A percentile compares a stretch with the other conserved stretches of the same genome.
Conservation (phyloP, 2,329 filamentous ascomycete species). For the Arachnopeziza araneosa region DNA sequence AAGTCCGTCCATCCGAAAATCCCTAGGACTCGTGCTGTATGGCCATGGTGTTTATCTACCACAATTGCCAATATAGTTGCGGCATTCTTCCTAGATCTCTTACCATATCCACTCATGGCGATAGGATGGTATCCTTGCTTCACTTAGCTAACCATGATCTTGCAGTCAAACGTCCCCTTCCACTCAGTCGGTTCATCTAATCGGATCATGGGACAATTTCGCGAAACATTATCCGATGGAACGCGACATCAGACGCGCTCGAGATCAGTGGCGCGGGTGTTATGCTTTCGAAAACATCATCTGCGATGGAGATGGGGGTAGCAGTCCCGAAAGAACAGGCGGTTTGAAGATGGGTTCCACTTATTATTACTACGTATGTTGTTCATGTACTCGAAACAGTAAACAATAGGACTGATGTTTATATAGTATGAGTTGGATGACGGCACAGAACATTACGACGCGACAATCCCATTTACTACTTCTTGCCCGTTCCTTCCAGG, state of each 20-base stretch:
- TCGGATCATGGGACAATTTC: conserved; percentile 97
- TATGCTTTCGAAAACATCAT: conserved; percentile 82
- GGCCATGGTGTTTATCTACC: too few relatives aligned
- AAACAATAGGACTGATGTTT: conserved; percentile 15
- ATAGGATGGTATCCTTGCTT: conserved; percentile 6
- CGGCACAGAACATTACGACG: conserved; percentile 70
- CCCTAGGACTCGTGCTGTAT: neutral
- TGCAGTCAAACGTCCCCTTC: conserved; percentile 54
- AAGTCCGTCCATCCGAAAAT: neutral
- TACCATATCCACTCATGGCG: neutral
- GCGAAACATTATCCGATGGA: conserved; percentile 72
- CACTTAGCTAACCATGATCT: conserved; percentile 10
- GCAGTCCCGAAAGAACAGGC: conserved; percentile 57
- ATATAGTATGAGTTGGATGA: conserved; percentile 77
- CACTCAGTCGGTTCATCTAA: conserved; percentile 66
- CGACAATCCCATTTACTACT: conserved; percentile 66
- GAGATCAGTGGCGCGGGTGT: conserved; percentile 79
- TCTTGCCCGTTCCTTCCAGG: conserved; percentile 82
- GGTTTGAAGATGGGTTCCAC: conserved; percentile 87
- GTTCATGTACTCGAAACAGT: conserved; percentile 28
- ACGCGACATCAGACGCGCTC: conserved; percentile 68
- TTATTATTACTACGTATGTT: conserved; percentile 90
- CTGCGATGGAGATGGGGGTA: conserved; percentile 61
- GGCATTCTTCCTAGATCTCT: neutral
- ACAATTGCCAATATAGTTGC: neutral